Conservation (phyloP, 1,139 yeast species). For the Saccharomyces hybrid region DNA sequence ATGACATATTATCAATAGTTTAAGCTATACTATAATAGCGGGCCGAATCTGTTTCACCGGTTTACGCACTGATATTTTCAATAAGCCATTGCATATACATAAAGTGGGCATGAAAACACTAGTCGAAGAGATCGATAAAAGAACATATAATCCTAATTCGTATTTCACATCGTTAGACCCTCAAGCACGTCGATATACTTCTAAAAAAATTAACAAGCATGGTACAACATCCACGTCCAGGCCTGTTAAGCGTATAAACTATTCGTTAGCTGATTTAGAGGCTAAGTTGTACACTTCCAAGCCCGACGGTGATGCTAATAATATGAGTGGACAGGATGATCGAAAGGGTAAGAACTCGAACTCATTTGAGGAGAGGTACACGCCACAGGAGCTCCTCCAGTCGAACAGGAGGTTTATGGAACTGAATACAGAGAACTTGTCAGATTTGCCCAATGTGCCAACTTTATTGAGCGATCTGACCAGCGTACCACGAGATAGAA, state of each 20-base stretch:
- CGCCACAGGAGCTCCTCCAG: conserved; percentile 27
- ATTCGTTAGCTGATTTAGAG: conserved; percentile 31
- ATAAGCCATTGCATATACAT: neutral
- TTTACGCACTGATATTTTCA: neutral
- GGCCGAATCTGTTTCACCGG: neutral
- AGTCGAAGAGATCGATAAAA: conserved; percentile 31
- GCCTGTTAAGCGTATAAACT: conserved; percentile 28
- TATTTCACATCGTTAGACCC: conserved; percentile 29
- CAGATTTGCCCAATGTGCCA: conserved; percentile 26
- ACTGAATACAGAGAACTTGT: conserved; percentile 28
- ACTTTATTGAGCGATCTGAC: conserved; percentile 26
- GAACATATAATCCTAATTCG: conserved; percentile 28
- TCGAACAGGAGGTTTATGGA: conserved; percentile 31
- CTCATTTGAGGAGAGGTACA: conserved; percentile 17
- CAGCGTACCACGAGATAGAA: conserved; percentile 27
- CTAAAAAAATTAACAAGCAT: conserved; percentile 9
- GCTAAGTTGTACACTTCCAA: conserved; percentile 24
- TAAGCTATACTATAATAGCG: no score
- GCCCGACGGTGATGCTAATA: conserved; percentile 7
- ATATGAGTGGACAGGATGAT: conserved; percentile 5
- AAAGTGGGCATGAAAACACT: conserved; percentile 5
- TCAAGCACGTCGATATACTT: conserved; percentile 13
- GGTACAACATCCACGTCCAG: conserved; percentile 16
- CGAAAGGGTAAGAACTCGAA: conserved; percentile 8
- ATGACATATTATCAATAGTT: neutral